Conservation (phyloP, 2,329 filamentous ascomycete species). For the Diaporthe vexans region DNA sequence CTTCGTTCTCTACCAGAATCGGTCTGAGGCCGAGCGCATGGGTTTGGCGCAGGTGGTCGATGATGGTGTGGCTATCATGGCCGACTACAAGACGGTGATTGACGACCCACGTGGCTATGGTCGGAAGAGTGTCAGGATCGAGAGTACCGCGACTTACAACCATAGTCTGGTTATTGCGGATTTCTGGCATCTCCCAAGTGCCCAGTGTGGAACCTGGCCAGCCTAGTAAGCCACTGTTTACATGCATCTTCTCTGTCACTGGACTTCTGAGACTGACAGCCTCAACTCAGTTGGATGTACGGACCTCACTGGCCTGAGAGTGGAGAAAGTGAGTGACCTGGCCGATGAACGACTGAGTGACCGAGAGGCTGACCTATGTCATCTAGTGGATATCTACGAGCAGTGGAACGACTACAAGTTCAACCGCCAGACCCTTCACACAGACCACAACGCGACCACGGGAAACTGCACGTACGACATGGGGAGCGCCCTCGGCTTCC, state of each 20-base stretch:
- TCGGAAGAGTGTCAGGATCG: slow-evolving; percentile 73
- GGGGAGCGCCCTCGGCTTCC: slow-evolving; percentile 6
- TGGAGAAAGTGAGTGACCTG: slow-evolving; percentile 22
- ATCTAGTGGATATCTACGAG: slow-evolving; percentile 37
- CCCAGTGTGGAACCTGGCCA: slow-evolving; percentile 79
- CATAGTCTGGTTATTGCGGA: slow-evolving; percentile 79
- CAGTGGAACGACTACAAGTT: slow-evolving; percentile 32
- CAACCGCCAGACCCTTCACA: slow-evolving; percentile 35
- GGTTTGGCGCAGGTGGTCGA: slow-evolving; percentile 53
- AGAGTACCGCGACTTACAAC: slow-evolving; percentile 73
- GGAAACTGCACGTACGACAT: slow-evolving; percentile 33
- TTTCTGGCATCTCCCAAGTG: slow-evolving; percentile 76
- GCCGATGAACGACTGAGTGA: accelerated
- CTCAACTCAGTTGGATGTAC: slow-evolving; percentile 24
- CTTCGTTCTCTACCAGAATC: slow-evolving; percentile 69
- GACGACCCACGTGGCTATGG: slow-evolving; percentile 44
- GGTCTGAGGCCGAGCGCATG: slow-evolving; percentile 51
- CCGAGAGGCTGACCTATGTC: not conserved
- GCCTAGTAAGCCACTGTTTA: slow-evolving; percentile 65
- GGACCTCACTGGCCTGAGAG: slow-evolving; percentile 27
- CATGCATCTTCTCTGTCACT: no score
- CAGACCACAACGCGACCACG: slow-evolving; percentile 20
- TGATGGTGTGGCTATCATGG: slow-evolving; percentile 56
- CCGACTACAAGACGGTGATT: slow-evolving; percentile 49
- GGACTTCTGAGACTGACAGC: not conserved